Conservation (phyloP, 2,329 filamentous ascomycete species). For the Arthrocladium fulminans region DNA sequence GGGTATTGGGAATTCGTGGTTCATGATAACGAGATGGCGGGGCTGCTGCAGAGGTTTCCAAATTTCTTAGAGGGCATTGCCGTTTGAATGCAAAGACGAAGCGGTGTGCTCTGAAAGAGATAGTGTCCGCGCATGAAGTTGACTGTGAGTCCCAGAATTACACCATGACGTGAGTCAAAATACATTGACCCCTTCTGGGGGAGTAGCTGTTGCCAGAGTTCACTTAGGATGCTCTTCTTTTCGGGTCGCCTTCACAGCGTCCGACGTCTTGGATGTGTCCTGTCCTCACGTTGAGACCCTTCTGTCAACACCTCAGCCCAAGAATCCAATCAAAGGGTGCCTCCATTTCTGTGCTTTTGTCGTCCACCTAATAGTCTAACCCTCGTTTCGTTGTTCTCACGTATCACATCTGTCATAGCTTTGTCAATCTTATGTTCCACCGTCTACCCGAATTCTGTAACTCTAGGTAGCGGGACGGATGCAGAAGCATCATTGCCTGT, state of each 20-base stretch:
- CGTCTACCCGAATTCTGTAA: conserved; percentile 5
- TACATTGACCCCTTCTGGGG: too few relatives aligned
- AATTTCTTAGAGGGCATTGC: not conserved
- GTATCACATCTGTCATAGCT: conserved; percentile 15
- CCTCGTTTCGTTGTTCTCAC: conserved; percentile 1
- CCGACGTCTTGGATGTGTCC: not conserved
- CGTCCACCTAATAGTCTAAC: conserved; percentile 7
- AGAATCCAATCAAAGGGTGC: conserved; percentile 16
- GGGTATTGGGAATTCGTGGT: not conserved
- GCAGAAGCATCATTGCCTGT: not conserved
- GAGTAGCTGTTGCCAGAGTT: too few relatives aligned
- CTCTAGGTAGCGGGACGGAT: too few relatives aligned
- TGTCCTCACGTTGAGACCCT: not conserved
- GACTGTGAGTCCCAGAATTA: too few relatives aligned
- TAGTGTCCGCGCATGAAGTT: too few relatives aligned
- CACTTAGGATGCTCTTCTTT: too few relatives aligned
- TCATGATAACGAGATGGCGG: not conserved
- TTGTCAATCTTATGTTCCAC: conserved; percentile 15
- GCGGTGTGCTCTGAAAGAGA: too few relatives aligned
- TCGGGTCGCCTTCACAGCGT: too few relatives aligned
- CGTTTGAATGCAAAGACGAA: too few relatives aligned
- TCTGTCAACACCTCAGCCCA: conserved; percentile 10
- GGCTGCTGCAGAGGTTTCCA: not conserved
- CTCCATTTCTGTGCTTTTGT: conserved; percentile 16
- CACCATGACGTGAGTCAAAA: too few relatives aligned